Evolutionary conservation across 441 rosid genomes (phyloP).

Genomic region (Brassica balearica): DNA sequence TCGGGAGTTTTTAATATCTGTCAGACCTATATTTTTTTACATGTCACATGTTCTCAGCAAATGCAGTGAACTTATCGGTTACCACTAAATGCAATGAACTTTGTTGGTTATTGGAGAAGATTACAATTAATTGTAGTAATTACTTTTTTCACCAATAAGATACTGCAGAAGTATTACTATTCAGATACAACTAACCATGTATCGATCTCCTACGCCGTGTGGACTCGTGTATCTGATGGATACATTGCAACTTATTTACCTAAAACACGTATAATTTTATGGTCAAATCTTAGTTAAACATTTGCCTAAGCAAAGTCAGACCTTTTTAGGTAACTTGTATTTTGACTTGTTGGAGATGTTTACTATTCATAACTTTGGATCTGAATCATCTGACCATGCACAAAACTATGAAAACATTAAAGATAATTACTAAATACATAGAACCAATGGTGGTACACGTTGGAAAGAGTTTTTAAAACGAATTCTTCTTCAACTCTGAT

Average conservation of each 20-base stretch:
- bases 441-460: not conserved
- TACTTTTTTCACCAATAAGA: not conserved
- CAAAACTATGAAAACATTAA: not conserved
- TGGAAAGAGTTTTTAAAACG: not conserved
- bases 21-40: conserved; percentile 22
- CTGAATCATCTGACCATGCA: conserved; percentile 6
- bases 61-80: conserved; percentile 34
- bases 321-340: conserved; percentile 2
- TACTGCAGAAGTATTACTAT: conserved; percentile 12
- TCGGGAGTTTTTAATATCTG: conserved; percentile 31
- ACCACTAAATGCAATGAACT: conserved; percentile 42
- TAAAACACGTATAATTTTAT: not conserved
- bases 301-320: not conserved
- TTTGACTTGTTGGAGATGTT: conserved; percentile 2
- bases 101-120: conserved; percentile 13
- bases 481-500: not conserved
- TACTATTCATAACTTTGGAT: not conserved
- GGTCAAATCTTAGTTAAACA: conserved; percentile 18
- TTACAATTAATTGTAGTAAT: not conserved
- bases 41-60: conserved; percentile 25
- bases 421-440: not conserved
- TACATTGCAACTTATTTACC: conserved; percentile 6
- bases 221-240: conserved; percentile 9
- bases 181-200: not conserved
- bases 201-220: not conserved